Base-by-base conservation (phyloP, 75 land plant genomes). In the Cryptomeria japonica region DNA sequence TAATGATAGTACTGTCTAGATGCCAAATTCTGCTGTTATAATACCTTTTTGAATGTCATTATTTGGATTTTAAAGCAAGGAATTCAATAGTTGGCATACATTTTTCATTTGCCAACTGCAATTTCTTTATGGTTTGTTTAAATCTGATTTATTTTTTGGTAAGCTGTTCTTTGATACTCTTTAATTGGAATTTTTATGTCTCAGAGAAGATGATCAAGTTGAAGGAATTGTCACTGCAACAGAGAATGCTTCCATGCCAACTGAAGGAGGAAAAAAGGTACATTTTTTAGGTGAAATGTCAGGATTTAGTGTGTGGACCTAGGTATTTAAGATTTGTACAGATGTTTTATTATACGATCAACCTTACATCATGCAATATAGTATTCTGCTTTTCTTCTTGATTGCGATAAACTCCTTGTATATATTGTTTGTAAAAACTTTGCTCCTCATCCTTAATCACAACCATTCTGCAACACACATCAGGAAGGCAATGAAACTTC, bases 261-360 rank as follows among this genome's bases (percentile, higher is more conserved):
- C 0, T 32, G 37, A 32, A 73, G 84, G 39, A 80, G 84, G 22
- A 39, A 80, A 46, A 14, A 80, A 80, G 84, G 84, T 82, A 82
- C n/a, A 44, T 28, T 44, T 10, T 12, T 37, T 80, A 22, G 8
- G 0, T 34, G 47, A 80, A 80, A 41, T 44, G 83, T 18, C 2
- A 8, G 25, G 31, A 80, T 80, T 80, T 46, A 18, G 9, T 79
- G 44, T 79, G 28, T 2, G n/a, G 14, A 31, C 41, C 32, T 82
- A 11, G 34, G 37, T 25, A 64, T 7, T 19, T 25, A 82, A 82
- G 84, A 82, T 82, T 82, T 82, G 32, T 11, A 46, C 28, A 44
- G 84, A 46, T 42, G 84, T 10, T 82, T 28, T 42, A 46, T 82
- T 25, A 25, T 42, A 3, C 46, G n/a, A 44, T 28, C 28, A 47